Evolutionary conservation across 257 asterid species (phyloP).

Genomic region (Solanum sitiens): DNA sequence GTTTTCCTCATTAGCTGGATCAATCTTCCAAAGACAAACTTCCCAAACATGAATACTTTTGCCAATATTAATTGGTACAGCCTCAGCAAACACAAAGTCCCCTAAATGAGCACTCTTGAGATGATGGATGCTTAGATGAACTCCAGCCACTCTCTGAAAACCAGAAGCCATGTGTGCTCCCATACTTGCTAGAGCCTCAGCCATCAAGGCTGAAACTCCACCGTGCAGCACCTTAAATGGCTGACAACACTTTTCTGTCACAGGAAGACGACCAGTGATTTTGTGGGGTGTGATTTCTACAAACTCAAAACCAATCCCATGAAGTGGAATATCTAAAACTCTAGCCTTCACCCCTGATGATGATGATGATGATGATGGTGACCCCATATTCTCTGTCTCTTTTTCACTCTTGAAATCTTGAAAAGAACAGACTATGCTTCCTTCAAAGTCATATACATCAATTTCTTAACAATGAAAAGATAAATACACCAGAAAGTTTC

Average conservation of each 20-base stretch:
- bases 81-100: constrained; percentile 63
- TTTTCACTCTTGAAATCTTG: background rate
- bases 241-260: constrained; percentile 68
- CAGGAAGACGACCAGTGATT: constrained; percentile 52
- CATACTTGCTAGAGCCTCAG: constrained; percentile 32
- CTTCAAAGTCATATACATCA: background rate
- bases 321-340: constrained; percentile 42
- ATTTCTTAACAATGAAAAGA: background rate
- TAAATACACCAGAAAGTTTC: background rate
- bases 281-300: constrained; percentile 46
- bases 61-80: constrained; percentile 53
- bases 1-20: constrained; percentile 17
- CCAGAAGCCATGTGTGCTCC: constrained; percentile 38
- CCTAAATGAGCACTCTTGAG: constrained; percentile 64
- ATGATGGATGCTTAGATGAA: constrained; percentile 31
- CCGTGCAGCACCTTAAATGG: constrained; percentile 41
- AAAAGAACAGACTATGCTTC: background rate
- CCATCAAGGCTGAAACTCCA: constrained; percentile 37
- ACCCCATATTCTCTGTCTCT: background rate
- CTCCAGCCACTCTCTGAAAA: constrained; percentile 30
- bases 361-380: background rate
- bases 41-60: constrained; percentile 84
- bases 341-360: constrained; percentile 17
- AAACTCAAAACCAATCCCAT: constrained; percentile 51
- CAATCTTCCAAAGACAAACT: constrained; percentile 49